Evolutionary conservation across 495 filamentous ascomycete genomes (phyloP), one percentile per base, ranked within the genome.

Genomic region (Trichoderma gamsii): DNA sequence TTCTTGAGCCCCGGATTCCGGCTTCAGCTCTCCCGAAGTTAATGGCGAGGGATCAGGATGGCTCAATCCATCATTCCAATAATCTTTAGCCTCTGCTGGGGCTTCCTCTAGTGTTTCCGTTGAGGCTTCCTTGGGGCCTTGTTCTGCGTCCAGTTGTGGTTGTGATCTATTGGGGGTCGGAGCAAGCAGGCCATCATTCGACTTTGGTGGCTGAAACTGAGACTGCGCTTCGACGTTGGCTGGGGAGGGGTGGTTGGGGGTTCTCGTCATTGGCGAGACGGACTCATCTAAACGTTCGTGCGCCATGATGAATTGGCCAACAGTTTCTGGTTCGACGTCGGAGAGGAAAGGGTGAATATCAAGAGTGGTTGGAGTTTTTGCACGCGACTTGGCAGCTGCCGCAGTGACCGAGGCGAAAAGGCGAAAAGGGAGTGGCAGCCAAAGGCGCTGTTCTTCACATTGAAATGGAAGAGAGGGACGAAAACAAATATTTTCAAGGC

Each of bases 21-120:
- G 18, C 69, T 66, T 8, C 29, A 21, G 18, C 68, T 66, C 9
- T 29, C 63, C 15, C 25, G 21, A 13, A 13, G 32, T 25, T 35
- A 27, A 63, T 65, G 68, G 70, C 29, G 80, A 74, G 16, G 70
- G 35, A 12, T 66, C 69, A 6, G 78, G 76, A 65, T 81, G 78
- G 7, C 78, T 75, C 32, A 71, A 59, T 3, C 76, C 79, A 35
- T 77, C 77, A 70, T 83, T 82, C 41, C 82, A 63, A 69, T 83
- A 80, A 70, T 85, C 81, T 9, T 70, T 23, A 4, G 81, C 67
- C 27, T 79, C 75, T 25, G 44, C 71, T 67, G 23, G 44, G 52
- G 66, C 11, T 29, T 49, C 44, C n/a, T 49, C 12, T 15, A 4
- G 44, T 13, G 44, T 11, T n/a, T 49, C 44, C 12, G 7, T 49